phyloP scores from a whole-genome alignment of 768 basidiomycete species.

The Naematelia aurantialba region DNA sequence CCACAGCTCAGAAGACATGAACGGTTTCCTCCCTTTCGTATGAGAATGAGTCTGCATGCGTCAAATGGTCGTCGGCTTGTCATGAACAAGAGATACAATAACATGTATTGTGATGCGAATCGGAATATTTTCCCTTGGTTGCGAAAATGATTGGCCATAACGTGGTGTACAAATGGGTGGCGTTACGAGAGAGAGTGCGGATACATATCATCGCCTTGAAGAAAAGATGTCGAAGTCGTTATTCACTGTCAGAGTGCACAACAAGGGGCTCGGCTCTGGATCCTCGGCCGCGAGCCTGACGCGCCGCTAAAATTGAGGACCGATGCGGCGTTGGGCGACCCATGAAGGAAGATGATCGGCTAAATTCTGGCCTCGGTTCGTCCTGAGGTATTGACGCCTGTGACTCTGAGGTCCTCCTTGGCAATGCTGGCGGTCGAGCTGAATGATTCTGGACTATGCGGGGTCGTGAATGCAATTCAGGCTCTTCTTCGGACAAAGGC shows the following conservation, averaged over 20 bases:
- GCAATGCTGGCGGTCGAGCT: neutral
- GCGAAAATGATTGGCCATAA: too few relatives aligned
- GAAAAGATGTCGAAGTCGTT: too few relatives aligned
- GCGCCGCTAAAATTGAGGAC: slow-evolving; percentile 11
- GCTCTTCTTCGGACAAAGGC: neutral
- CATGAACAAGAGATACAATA: neutral
- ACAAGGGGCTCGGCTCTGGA: slow-evolving; percentile 28
- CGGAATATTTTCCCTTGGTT: too few relatives aligned
- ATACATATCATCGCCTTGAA: too few relatives aligned
- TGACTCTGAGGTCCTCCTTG: neutral
- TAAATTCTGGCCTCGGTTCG: neutral
- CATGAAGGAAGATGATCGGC: neutral
- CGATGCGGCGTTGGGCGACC: neutral
- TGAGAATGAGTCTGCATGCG: neutral
- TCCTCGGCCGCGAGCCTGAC: slow-evolving; percentile 32
- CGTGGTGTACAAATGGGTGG: too few relatives aligned
- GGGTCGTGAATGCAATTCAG: neutral
- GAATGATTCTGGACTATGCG: neutral
- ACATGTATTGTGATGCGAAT: neutral
- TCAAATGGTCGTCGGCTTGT: neutral
- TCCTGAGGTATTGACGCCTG: neutral
- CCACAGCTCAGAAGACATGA: too few relatives aligned
- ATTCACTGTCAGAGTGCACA: slow-evolving; percentile 29
- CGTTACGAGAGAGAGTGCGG: too few relatives aligned
- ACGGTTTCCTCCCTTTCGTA: neutral